These are phyloP conservation scores for Picochlorum sp. DNA, from an alignment of 139 green algal genomes.

Conservation along the genomic window DNA sequence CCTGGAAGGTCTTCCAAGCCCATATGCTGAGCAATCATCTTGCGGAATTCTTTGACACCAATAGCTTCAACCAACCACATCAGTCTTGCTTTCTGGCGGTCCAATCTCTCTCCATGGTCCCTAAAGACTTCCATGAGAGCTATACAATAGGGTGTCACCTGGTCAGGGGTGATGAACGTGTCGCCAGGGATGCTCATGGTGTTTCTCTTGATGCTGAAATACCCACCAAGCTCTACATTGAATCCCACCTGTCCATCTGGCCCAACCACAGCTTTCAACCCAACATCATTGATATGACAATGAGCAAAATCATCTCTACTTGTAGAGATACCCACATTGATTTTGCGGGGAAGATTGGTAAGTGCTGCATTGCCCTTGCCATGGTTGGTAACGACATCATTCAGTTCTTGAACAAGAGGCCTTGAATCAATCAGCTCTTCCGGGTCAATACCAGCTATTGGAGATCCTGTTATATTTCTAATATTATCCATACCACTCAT, in stretches of 20 bases:
- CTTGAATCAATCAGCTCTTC: slow-evolving; percentile 87
- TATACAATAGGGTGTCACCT: slow-evolving; percentile 67
- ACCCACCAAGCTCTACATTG: slow-evolving; percentile 86
- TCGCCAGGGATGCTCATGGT: slow-evolving; percentile 76
- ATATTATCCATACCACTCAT: slow-evolving; percentile 96
- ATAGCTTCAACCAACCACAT: slow-evolving; percentile 93
- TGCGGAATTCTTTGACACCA: slow-evolving; percentile 64
- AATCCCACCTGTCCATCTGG: slow-evolving; percentile 66
- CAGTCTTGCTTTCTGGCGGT: slow-evolving; percentile 86
- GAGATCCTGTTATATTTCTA: slow-evolving; percentile 84
- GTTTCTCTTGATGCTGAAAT: slow-evolving; percentile 91
- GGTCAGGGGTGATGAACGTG: slow-evolving; percentile 65
- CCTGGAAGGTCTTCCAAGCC: slow-evolving; percentile 19
- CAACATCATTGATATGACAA: slow-evolving; percentile 98
- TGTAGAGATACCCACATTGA: slow-evolving; percentile 87
- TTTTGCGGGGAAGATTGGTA: slow-evolving; percentile 92
- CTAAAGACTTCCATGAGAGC: slow-evolving; percentile 73
- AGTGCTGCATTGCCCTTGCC: slow-evolving; percentile 73
- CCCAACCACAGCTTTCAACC: slow-evolving; percentile 71
- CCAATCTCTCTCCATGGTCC: slow-evolving; percentile 73
- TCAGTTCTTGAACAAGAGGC: slow-evolving; percentile 50
- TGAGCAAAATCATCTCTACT: slow-evolving; percentile 91
- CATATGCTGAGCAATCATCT: slow-evolving; percentile 69
- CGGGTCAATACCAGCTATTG: slow-evolving; percentile 81
- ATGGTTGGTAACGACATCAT: slow-evolving; percentile 58